Conservation (phyloP, 768 basidiomycete species). For the Bullera alba region DNA sequence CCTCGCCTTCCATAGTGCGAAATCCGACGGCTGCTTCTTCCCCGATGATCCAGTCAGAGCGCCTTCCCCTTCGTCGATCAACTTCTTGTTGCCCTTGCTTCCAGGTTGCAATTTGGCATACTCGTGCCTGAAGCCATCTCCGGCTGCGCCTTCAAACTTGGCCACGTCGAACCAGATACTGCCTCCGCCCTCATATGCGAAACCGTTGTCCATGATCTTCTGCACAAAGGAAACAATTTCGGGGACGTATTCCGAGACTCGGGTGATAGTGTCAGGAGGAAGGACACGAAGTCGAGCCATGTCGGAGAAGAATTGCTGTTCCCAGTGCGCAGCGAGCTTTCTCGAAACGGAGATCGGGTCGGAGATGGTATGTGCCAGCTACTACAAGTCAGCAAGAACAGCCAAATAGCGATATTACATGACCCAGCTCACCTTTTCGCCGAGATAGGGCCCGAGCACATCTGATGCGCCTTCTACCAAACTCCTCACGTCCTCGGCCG, state of each 20-base stretch:
- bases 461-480: slow-evolving; percentile 71
- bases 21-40: slow-evolving; percentile 78
- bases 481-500: slow-evolving; percentile 17
- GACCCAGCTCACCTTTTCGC: slow-evolving; percentile 21
- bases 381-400: neutral
- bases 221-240: slow-evolving; percentile 88
- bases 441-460: slow-evolving; percentile 54
- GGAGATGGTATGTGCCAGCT: slow-evolving; percentile 73
- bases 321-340: slow-evolving; percentile 78
- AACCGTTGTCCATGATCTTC: slow-evolving; percentile 76
- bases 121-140: slow-evolving; percentile 55
- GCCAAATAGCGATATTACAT: neutral
- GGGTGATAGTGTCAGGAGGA: slow-evolving; percentile 81
- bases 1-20: slow-evolving; percentile 89
- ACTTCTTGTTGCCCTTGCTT: slow-evolving; percentile 85
- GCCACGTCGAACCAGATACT: slow-evolving; percentile 88
- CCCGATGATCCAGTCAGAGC: slow-evolving; percentile 56
- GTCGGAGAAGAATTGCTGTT: slow-evolving; percentile 78
- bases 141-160: slow-evolving; percentile 65
- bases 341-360: slow-evolving; percentile 75
- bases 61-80: slow-evolving; percentile 87
- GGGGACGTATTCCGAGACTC: slow-evolving; percentile 94
- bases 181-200: slow-evolving; percentile 66
- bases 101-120: slow-evolving; percentile 95
- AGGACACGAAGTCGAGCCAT: slow-evolving; percentile 83